Evolutionary conservation across 1,284 basidiomycete genomes (phyloP).

Genomic region (Ustilago crameri): DNA sequence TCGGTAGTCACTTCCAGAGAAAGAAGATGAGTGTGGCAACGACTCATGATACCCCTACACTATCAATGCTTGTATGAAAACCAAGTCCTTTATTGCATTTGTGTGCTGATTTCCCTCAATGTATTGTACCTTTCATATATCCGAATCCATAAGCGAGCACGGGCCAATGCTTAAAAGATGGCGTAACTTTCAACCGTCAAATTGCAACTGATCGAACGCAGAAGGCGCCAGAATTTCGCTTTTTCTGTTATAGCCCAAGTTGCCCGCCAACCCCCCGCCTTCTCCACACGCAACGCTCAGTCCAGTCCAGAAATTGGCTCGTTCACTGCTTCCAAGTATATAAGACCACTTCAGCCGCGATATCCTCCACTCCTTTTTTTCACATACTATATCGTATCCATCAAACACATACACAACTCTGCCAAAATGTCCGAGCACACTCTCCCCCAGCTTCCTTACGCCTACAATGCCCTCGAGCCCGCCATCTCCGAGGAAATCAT

Average conservation of each 20-base stretch:
- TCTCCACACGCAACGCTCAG: conserved; percentile 2
- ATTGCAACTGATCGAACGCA: conserved; percentile 19
- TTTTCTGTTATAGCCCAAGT: conserved; percentile 1
- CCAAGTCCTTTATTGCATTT: too few species aligned
- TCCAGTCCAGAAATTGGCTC: conserved; percentile 23
- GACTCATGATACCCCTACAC: conserved; percentile 54
- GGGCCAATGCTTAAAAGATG: conserved; percentile 17
- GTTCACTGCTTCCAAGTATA: conserved; percentile 30
- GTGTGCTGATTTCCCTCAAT: too few species aligned
- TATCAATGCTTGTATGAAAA: conserved; percentile 40
- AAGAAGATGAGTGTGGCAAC: conserved; percentile 39
- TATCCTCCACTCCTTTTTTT: background rate
- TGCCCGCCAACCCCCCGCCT: background rate
- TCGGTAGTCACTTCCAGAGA: conserved; percentile 17
- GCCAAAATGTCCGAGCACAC: conserved; percentile 72
- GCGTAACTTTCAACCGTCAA: conserved; percentile 12
- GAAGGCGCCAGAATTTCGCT: conserved; percentile 22
- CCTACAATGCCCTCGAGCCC: conserved; percentile 88
- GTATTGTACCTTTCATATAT: conserved; percentile 8
- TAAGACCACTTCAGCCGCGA: background rate
- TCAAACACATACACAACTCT: background rate
- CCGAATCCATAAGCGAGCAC: conserved; percentile 6
- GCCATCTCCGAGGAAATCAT: conserved; percentile 77
- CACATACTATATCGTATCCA: background rate
- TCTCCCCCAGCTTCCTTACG: conserved; percentile 88